Base-by-base conservation (phyloP, 208 protist genomes). In the Porcisia hertigi region DNA sequence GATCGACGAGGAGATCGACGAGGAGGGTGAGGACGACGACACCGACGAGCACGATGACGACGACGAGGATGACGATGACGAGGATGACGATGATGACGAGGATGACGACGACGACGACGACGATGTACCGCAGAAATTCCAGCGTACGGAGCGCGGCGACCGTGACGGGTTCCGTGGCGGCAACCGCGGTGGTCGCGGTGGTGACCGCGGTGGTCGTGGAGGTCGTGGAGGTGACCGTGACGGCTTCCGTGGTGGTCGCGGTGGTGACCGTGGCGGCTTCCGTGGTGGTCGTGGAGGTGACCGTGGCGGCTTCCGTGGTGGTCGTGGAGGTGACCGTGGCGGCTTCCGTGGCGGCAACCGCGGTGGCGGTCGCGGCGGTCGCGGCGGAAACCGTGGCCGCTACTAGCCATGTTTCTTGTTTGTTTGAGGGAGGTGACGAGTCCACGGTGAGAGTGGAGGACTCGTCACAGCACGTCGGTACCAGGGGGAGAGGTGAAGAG, bases 201-300 rank as follows among this genome's bases (percentile, higher is more conserved):
- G 91, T 65, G 84, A 82, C 20, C 84, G 87, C 43, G 83, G 88
- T 36, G 91, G 90, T 80, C 82, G 86, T 73, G 85, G 88, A 70
- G 89, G 87, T 8, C 88, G 88, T 60, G 88, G 90, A 52, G 90
- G 89, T 76, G 82, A 88, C 66, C 87, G 91, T 67, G 88, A 87
- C 60, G 88, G 85, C 2, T 82, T 83, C 83, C 80, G 87, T 80
- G 88, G 88, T 43, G 77, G 80, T 65, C 77, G 76, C 55, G 78
- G 88, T 39, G 91, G 91, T 41, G 79, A 79, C 53, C 88, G 88
- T 58, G 88, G 91, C 71, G 86, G 88, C 36, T 90, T 91, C 86
- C 86, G 88, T 73, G 91, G 91, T 30, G 82, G 84, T n/a, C 70
- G 77, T 5, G 52, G 69, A 9, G 69, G 66, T 41, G 66, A 71